These are phyloP conservation scores for Lojkania enalia DNA, from an alignment of 2,329 filamentous ascomycete species.

Conservation along the genomic window DNA sequence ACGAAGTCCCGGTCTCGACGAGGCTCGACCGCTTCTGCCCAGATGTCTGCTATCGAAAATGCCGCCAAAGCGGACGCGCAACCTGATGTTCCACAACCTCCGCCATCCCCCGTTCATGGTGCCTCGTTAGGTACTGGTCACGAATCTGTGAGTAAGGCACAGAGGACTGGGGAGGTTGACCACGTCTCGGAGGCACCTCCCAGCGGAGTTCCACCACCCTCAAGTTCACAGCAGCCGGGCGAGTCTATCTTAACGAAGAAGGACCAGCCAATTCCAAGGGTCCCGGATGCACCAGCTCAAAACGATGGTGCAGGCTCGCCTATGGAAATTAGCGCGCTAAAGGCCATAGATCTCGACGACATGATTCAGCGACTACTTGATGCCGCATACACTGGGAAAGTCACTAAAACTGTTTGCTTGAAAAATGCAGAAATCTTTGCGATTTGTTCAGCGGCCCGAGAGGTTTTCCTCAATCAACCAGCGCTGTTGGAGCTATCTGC, in stretches of 20 bases:
- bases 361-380: slow-evolving; percentile 95
- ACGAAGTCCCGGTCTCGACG: slow-evolving; percentile 53
- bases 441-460: slow-evolving; percentile 85
- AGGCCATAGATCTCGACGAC: slow-evolving; percentile 91
- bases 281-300: slow-evolving; percentile 53
- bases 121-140: slow-evolving; percentile 71
- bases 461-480: slow-evolving; percentile 88
- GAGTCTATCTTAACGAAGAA: slow-evolving; percentile 89
- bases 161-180: slow-evolving; percentile 88
- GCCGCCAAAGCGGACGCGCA: slow-evolving; percentile 39
- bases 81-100: slow-evolving; percentile 51
- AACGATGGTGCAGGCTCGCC: slow-evolving; percentile 58
- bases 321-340: slow-evolving; percentile 87
- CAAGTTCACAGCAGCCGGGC: slow-evolving; percentile 68
- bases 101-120: slow-evolving; percentile 86
- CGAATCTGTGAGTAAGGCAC: slow-evolving; percentile 77
- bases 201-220: slow-evolving; percentile 61
- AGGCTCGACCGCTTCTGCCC: slow-evolving; percentile 45
- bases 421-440: slow-evolving; percentile 97
- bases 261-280: slow-evolving; percentile 68
- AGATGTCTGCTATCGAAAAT: slow-evolving; percentile 45
- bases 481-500: slow-evolving; percentile 89
- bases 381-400: slow-evolving; percentile 92
- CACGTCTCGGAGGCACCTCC: slow-evolving; percentile 91
- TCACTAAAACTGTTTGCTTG: slow-evolving; percentile 94